These are phyloP conservation scores for Dissoconium aciculare DNA, from an alignment of 2,329 filamentous ascomycete species.

Conservation along the genomic window DNA sequence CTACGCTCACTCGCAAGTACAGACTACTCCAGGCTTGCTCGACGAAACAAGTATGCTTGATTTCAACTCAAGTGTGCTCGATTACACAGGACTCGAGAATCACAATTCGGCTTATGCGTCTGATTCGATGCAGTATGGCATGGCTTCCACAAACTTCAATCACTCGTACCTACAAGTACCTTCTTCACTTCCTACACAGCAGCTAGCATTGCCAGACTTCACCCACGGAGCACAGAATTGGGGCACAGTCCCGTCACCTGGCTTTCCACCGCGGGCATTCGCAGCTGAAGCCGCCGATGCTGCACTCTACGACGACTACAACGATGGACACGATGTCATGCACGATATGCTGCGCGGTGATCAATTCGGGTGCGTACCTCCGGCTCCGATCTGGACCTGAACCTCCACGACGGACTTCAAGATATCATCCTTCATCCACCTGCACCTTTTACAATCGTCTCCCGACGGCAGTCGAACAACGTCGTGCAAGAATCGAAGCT, in stretches of 20 bases:
- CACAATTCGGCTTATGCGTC: slow-evolving; percentile 37
- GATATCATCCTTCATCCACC: no score
- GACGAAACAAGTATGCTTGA: slow-evolving; percentile 7
- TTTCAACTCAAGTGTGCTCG: slow-evolving; percentile 14
- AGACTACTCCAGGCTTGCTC: no score
- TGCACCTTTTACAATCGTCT: no score
- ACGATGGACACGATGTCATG: no score
- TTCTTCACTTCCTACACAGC: no score
- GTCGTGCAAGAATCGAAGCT: no score
- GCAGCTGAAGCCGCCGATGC: slow-evolving; percentile 28
- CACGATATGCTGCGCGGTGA: no score
- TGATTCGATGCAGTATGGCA: no score
- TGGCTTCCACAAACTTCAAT: no score
- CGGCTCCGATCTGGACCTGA: slow-evolving; percentile 23
- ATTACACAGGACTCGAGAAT: slow-evolving; percentile 26
- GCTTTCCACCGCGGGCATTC: slow-evolving; percentile 21
- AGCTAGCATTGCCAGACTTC: slow-evolving; percentile 20
- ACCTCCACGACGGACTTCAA: slow-evolving; percentile 7
- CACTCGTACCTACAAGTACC: slow-evolving; percentile 36
- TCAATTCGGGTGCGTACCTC: slow-evolving; percentile 23
- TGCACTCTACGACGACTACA: slow-evolving; percentile 18
- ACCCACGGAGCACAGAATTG: slow-evolving; percentile 19
- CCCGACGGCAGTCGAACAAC: no score
- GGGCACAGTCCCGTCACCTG: slow-evolving; percentile 22
- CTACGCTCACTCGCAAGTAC: no score